These are phyloP conservation scores for Iodosphaeria phyllophila DNA, from an alignment of 2,329 filamentous ascomycete genomes.

Conservation along the genomic window DNA sequence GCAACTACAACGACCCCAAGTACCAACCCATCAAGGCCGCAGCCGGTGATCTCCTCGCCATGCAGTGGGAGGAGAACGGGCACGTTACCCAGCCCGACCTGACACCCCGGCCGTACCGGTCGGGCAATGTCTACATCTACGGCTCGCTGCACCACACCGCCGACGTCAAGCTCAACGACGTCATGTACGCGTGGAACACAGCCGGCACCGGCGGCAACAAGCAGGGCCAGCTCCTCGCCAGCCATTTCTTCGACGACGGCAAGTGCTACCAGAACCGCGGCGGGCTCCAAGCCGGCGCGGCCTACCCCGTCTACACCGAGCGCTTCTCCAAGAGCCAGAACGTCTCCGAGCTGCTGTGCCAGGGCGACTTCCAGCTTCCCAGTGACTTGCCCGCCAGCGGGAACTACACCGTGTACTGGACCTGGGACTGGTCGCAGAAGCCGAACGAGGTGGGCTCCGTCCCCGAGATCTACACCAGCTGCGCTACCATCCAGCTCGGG, in stretches of 20 bases:
- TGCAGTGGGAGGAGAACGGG: conserved; percentile 58
- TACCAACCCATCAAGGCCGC: conserved; percentile 40
- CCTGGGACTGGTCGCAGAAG: conserved; percentile 80
- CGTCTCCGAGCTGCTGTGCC: conserved; percentile 53
- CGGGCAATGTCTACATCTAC: conserved; percentile 59
- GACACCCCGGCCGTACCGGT: conserved; percentile 29
- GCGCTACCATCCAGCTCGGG: conserved; percentile 17
- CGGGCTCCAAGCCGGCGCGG: conserved; percentile 12
- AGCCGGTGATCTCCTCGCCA: conserved; percentile 43
- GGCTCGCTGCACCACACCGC: conserved; percentile 41
- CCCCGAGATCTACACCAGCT: conserved; percentile 40
- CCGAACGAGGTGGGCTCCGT: conserved; percentile 21
- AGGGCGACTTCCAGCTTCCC: conserved; percentile 64
- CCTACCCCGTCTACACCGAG: conserved; percentile 28
- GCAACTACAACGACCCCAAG: conserved; percentile 34
- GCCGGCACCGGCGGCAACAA: conserved; percentile 68
- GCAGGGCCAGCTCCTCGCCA: conserved; percentile 57
- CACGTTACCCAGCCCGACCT: conserved; percentile 39
- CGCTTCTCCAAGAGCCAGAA: conserved; percentile 36
- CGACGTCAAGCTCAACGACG: conserved; percentile 17
- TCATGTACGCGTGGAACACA: conserved; percentile 61
- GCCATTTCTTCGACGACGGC: conserved; percentile 73
- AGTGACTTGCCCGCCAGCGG: conserved; percentile 39
- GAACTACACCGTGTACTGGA: conserved; percentile 76
- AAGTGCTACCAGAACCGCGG: conserved; percentile 69